These are phyloP conservation scores for Lentinula novae-zelandiae DNA, from an alignment of 1,284 basidiomycete species.

Conservation along the genomic window DNA sequence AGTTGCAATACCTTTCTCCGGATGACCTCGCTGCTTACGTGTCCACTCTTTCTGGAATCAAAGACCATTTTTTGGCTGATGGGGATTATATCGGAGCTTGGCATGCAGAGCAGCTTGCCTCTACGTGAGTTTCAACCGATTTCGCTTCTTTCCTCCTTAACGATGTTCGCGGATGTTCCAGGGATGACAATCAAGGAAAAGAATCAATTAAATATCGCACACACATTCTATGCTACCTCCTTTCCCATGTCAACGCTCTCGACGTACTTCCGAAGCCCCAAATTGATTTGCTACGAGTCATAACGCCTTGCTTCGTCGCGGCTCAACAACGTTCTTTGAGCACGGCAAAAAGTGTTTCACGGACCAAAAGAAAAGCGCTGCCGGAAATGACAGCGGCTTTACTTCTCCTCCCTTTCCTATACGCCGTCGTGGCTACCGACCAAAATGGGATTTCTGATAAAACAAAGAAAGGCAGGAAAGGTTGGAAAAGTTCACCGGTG, in stretches of 20 bases:
- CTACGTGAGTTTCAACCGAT: slow-evolving; percentile 31
- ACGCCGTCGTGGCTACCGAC: slow-evolving; percentile 32
- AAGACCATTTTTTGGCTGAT: slow-evolving; percentile 56
- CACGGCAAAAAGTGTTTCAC: not conserved
- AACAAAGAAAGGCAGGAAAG: not conserved
- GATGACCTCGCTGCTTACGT: slow-evolving; percentile 71
- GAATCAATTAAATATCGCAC: slow-evolving; percentile 68
- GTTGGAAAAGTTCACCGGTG: not conserved
- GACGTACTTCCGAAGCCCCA: slow-evolving; percentile 43
- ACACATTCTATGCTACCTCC: slow-evolving; percentile 72
- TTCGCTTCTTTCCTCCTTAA: not conserved
- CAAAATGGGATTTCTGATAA: slow-evolving; percentile 32
- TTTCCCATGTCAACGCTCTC: slow-evolving; percentile 79
- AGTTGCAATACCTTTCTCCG: slow-evolving; percentile 79
- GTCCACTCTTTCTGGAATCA: slow-evolving; percentile 46
- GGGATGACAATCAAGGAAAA: slow-evolving; percentile 29
- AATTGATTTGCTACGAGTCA: not conserved
- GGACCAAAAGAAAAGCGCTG: not conserved
- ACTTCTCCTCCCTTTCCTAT: slow-evolving; percentile 2
- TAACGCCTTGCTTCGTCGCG: not conserved
- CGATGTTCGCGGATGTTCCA: not conserved
- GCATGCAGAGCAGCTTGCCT: slow-evolving; percentile 58
- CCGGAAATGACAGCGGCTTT: not conserved
- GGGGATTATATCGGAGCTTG: slow-evolving; percentile 53
- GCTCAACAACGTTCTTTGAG: not conserved